Evolutionary conservation across 768 basidiomycete genomes (phyloP).

Genomic region (Pisolithus microcarpus): DNA sequence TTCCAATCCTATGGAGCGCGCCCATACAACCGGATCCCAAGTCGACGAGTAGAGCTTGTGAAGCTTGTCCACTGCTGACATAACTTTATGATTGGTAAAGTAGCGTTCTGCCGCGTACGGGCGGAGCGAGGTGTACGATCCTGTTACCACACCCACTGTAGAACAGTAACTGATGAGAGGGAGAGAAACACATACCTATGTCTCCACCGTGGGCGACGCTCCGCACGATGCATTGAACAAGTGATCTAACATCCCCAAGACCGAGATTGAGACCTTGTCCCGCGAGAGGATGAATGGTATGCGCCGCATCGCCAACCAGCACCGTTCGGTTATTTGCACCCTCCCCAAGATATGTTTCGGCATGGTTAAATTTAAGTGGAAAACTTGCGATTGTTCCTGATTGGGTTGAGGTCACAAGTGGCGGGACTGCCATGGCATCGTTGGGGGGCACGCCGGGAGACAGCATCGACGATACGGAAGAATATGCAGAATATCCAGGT

Average conservation of each 20-base stretch:
- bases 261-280: slow-evolving; percentile 96
- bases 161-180: background rate
- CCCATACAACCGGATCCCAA: slow-evolving; percentile 70
- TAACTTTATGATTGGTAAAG: slow-evolving; percentile 75
- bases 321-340: slow-evolving; percentile 63
- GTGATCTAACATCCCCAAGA: slow-evolving; percentile 73
- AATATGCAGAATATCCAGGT: slow-evolving; percentile 54
- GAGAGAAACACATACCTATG: slow-evolving; percentile 49
- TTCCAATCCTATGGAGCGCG: slow-evolving; percentile 80
- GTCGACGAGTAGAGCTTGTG: slow-evolving; percentile 78
- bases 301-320: slow-evolving; percentile 93
- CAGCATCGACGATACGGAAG: slow-evolving; percentile 34
- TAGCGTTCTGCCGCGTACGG: slow-evolving; percentile 81
- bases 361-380: slow-evolving; percentile 81
- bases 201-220: slow-evolving; percentile 66
- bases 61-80: slow-evolving; percentile 83
- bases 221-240: slow-evolving; percentile 56
- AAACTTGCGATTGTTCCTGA: slow-evolving; percentile 77
- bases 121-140: slow-evolving; percentile 65
- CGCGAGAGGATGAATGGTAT: slow-evolving; percentile 89
- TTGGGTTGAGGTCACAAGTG: slow-evolving; percentile 66
- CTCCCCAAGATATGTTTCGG: slow-evolving; percentile 79
- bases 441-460: slow-evolving; percentile 50
- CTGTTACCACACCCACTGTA: slow-evolving; percentile 28
- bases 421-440: slow-evolving; percentile 63